These are phyloP conservation scores for Flaveria trinervia DNA, from an alignment of 129 eudicot genomes.

Conservation along the genomic window DNA sequence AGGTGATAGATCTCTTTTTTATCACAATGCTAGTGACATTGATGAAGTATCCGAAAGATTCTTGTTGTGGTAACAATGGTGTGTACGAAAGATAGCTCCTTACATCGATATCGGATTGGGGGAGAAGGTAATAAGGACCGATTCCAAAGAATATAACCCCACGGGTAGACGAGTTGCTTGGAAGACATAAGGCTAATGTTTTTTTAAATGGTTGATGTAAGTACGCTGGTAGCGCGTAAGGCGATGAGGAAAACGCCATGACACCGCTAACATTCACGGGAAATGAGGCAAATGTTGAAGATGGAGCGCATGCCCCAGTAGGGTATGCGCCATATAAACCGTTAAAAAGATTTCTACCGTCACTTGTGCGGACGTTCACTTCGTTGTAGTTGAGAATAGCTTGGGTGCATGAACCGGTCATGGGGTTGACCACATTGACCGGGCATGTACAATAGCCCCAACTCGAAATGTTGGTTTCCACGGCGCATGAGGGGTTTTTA, in stretches of 20 bases:
- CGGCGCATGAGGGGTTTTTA: constrained; percentile 18
- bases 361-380: constrained; percentile 1
- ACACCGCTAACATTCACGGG: constrained; percentile 23
- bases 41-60: constrained; percentile 23
- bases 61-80: constrained; percentile 17
- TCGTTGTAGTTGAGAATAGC: constrained; percentile 23
- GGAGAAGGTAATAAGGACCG: constrained; percentile 24
- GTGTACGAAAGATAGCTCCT: constrained; percentile 29
- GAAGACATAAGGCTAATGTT: constrained; percentile 25
- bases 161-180: neutral
- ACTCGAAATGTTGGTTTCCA: neutral
- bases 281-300: constrained; percentile 14
- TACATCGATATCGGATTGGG: constrained; percentile 11
- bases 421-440: constrained; percentile 23
- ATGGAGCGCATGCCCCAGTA: constrained; percentile 18
- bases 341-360: constrained; percentile 17
- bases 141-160: constrained; percentile 17
- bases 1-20: constrained; percentile 6
- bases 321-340: neutral
- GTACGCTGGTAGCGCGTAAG: constrained; percentile 15
- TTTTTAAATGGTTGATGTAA: neutral
- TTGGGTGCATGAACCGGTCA: constrained; percentile 6
- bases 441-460: constrained; percentile 37
- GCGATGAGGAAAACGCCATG: constrained; percentile 20
- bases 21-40: constrained; percentile 1